phyloP scores from a whole-genome alignment of 140 eudicot genomes.

The Ambrosia hybrid region DNA sequence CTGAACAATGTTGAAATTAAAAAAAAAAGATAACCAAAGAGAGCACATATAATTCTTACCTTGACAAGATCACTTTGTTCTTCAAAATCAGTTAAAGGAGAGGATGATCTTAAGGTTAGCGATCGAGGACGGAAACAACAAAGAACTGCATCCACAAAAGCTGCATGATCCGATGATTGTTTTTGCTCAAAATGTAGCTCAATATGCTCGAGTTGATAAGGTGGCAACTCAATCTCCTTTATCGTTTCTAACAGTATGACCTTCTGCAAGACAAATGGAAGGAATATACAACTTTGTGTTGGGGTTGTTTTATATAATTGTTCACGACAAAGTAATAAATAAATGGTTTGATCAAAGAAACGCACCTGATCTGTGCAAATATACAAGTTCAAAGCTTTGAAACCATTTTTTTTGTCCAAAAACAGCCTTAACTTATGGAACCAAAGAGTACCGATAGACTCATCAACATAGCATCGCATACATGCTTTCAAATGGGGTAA shows the following conservation, averaged over 20 bases:
- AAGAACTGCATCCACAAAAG: conserved; percentile 14
- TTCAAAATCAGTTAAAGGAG: background rate
- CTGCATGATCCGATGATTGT: background rate
- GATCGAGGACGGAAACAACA: conserved; percentile 20
- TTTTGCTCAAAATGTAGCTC: background rate
- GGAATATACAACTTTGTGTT: background rate
- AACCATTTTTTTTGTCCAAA: background rate
- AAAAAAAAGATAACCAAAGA: too few species aligned
- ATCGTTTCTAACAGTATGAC: background rate
- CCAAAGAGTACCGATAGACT: background rate
- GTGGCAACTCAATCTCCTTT: conserved; percentile 15
- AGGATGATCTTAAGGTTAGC: background rate
- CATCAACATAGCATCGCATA: background rate
- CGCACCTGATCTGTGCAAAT: background rate
- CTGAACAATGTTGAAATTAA: too few species aligned
- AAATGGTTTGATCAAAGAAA: background rate
- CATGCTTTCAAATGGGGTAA: background rate
- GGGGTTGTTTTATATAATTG: background rate
- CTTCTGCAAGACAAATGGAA: background rate
- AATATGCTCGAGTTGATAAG: conserved; percentile 17
- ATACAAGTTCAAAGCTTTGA: conserved; percentile 10
- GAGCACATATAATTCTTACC: background rate
- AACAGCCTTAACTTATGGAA: background rate
- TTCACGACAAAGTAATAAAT: background rate
- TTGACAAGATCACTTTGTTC: background rate